Percentiles rank a stretch among this genome's conserved stretches.
phyloP scores from a whole-genome alignment of 495 filamentous ascomycete genomes.

The Penicillium roqueforti region DNA sequence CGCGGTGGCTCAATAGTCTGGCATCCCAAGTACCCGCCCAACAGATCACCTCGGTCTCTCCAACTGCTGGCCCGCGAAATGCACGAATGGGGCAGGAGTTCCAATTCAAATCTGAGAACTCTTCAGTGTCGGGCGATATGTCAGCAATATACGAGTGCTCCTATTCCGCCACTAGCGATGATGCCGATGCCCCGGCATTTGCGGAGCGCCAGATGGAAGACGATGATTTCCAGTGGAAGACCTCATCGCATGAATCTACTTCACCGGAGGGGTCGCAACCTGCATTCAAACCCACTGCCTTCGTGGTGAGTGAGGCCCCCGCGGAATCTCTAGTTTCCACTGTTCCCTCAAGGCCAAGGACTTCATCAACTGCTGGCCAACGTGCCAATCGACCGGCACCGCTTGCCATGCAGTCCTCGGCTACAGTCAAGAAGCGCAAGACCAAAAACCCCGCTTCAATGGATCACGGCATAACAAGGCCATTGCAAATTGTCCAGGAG shows the following conservation, averaged over 20 bases:
- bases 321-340: slow-evolving; percentile 31
- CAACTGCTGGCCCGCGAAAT: slow-evolving; percentile 23
- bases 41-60: slow-evolving; percentile 26
- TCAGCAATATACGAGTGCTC: slow-evolving; percentile 35
- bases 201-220: slow-evolving; percentile 32
- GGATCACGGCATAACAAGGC: slow-evolving; percentile 32
- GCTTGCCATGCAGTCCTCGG: slow-evolving; percentile 36
- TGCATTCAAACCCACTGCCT: slow-evolving; percentile 31
- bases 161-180: slow-evolving; percentile 37
- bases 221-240: slow-evolving; percentile 32
- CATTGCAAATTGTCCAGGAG: slow-evolving; percentile 47
- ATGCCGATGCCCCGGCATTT: slow-evolving; percentile 29
- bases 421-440: slow-evolving; percentile 42
- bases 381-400: slow-evolving; percentile 28
- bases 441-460: slow-evolving; percentile 31
- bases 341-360: slow-evolving; percentile 26
- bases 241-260: slow-evolving; percentile 22
- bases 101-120: slow-evolving; percentile 42
- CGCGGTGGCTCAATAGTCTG: slow-evolving; percentile 36
- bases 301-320: slow-evolving; percentile 39
- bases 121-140: slow-evolving; percentile 39
- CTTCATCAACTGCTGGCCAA: slow-evolving; percentile 25
- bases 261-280: slow-evolving; percentile 27
- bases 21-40: slow-evolving; percentile 38
- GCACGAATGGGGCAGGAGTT: slow-evolving; percentile 27